These are phyloP conservation scores for Paraleonurus japonicus DNA, from an alignment of 257 asterid genomes.

Conservation along the genomic window DNA sequence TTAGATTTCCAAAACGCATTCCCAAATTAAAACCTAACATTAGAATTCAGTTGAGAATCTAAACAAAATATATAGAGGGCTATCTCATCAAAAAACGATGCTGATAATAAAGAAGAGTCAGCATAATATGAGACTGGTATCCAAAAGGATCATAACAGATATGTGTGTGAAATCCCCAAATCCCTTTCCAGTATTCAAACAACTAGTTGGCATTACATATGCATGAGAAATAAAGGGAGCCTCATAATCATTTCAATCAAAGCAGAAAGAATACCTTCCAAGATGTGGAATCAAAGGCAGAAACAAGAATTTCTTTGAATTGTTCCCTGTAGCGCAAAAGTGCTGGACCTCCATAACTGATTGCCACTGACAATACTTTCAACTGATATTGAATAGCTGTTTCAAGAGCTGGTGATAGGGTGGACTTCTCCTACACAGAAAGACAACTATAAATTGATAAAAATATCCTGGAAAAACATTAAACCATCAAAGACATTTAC, in stretches of 20 bases:
- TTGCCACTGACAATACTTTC: constrained; percentile 90
- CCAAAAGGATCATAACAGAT: not conserved
- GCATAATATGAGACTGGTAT: constrained; percentile 5
- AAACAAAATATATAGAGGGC: not conserved
- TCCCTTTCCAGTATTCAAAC: constrained; percentile 1
- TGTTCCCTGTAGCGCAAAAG: constrained; percentile 69
- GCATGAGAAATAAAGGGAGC: constrained; percentile 12
- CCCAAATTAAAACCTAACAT: not conserved
- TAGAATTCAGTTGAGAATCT: not conserved
- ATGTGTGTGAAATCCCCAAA: not conserved
- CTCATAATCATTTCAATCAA: constrained; percentile 6
- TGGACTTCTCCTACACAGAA: constrained; percentile 60
- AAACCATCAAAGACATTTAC: constrained; percentile 27
- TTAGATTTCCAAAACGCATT: not conserved
- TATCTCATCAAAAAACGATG: not conserved
- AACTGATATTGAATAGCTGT: constrained; percentile 81
- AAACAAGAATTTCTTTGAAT: constrained; percentile 76
- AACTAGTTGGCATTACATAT: constrained; percentile 7
- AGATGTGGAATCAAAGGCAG: constrained; percentile 90
- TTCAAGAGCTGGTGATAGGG: constrained; percentile 91
- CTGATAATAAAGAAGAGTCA: constrained; percentile 1
- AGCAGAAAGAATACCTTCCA: constrained; percentile 80
- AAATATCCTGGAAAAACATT: constrained; percentile 24
- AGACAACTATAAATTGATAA: constrained; percentile 26
- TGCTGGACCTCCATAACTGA: constrained; percentile 91